These are phyloP conservation scores for Stromatinia cepivora DNA, from an alignment of 2,329 filamentous ascomycete genomes.

Conservation along the genomic window DNA sequence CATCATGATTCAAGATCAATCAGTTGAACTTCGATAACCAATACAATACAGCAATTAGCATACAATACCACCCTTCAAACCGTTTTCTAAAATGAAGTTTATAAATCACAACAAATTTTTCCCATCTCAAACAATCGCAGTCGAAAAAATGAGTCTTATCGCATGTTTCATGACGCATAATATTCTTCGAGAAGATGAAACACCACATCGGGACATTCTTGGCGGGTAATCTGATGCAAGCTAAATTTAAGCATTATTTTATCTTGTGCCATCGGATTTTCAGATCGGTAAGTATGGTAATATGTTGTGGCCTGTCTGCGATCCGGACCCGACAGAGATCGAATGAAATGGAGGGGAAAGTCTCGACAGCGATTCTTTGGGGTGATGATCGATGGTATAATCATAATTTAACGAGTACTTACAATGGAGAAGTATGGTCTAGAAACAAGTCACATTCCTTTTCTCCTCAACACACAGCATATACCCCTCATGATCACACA, in stretches of 20 bases:
- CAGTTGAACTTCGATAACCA: not conserved
- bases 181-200: not conserved
- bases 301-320: not conserved
- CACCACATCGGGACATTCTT: not conserved
- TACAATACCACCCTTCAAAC: not conserved
- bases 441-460: not conserved
- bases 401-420: not conserved
- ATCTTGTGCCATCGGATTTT: not conserved
- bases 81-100: not conserved
- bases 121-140: not conserved
- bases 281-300: not conserved
- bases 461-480: too few relatives aligned
- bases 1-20: not conserved
- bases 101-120: not conserved
- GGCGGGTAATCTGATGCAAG: conserved; percentile 1
- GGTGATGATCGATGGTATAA: not conserved
- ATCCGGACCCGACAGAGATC: not conserved
- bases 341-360: not conserved
- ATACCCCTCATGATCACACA: not conserved
- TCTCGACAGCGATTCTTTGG: not conserved
- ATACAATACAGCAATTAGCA: not conserved
- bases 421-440: not conserved
- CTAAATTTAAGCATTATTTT: not conserved
- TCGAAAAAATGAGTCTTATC: not conserved
- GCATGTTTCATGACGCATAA: conserved; percentile 4